phyloP scores from a whole-genome alignment of 2,329 filamentous ascomycete genomes.

The Trichophyton schoenleinii region DNA sequence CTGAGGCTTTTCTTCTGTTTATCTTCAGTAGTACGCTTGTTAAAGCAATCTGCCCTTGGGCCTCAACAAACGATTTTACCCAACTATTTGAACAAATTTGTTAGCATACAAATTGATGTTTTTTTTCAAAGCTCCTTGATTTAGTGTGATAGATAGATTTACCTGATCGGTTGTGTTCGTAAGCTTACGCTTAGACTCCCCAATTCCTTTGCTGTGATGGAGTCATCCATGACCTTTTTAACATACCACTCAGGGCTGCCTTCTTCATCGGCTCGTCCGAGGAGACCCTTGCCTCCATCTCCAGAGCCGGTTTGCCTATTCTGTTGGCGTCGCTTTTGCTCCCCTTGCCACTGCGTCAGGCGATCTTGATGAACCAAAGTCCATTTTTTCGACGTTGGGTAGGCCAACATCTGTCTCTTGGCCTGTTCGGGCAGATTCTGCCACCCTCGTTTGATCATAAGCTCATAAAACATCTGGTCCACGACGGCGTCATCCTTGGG shows the following conservation, averaged over 20 bases:
- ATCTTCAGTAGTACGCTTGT: constrained; percentile 90
- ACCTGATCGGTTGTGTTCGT: constrained; percentile 81
- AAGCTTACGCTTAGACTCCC: constrained; percentile 89
- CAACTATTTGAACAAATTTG: constrained; percentile 43
- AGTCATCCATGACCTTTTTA: constrained; percentile 90
- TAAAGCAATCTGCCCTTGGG: constrained; percentile 89
- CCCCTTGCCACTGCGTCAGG: constrained; percentile 83
- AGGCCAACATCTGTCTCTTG: constrained; percentile 87
- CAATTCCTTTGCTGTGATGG: constrained; percentile 78
- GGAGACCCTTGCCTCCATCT: constrained; percentile 51
- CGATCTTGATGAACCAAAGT: constrained; percentile 91
- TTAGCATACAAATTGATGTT: constrained; percentile 2
- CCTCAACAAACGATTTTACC: constrained; percentile 94
- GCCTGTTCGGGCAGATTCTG: constrained; percentile 94
- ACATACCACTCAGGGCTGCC: constrained; percentile 98
- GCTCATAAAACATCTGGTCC: constrained; percentile 77
- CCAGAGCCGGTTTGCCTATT: constrained; percentile 57
- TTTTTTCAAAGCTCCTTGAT: background rate
- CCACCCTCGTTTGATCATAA: constrained; percentile 98
- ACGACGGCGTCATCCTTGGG: constrained; percentile 56
- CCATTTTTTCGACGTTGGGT: constrained; percentile 93
- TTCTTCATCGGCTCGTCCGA: constrained; percentile 78
- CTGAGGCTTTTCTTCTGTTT: constrained; percentile 70
- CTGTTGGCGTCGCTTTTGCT: constrained; percentile 74
- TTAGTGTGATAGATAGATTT: constrained; percentile 13